Conservation (phyloP, 768 basidiomycete species). For the Neoboletus magnificus region DNA sequence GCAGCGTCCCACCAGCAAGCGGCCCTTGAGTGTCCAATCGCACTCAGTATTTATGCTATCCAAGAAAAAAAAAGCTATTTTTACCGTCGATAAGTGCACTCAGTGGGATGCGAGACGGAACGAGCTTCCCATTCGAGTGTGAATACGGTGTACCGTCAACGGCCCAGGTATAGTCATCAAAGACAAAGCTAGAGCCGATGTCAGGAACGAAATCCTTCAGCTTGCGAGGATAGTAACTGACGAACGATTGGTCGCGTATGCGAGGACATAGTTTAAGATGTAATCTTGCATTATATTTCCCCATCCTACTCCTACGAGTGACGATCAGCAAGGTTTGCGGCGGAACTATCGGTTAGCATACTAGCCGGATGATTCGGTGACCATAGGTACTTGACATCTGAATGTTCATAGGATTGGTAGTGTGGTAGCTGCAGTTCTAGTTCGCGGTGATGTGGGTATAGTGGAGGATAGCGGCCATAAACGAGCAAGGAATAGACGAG, state of each 20-base stretch:
- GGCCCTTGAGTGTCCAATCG: constrained; percentile 29
- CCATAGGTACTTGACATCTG: background rate
- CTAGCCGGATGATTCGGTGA: background rate
- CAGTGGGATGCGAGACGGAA: constrained; percentile 39
- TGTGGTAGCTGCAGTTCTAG: background rate
- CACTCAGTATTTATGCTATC: background rate
- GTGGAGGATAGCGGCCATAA: background rate
- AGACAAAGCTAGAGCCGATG: constrained; percentile 32
- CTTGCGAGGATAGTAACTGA: constrained; percentile 19
- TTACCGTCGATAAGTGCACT: constrained; percentile 35
- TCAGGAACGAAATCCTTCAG: background rate
- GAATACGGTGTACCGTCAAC: constrained; percentile 33
- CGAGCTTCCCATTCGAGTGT: constrained; percentile 31
- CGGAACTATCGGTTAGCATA: background rate
- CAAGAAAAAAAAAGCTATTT: background rate
- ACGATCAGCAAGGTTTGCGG: background rate
- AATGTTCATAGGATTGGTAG: background rate
- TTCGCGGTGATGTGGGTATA: background rate
- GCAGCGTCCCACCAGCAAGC: constrained; percentile 36
- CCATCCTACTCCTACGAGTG: constrained; percentile 32
- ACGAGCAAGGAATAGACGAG: background rate
- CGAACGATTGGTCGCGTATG: constrained; percentile 33
- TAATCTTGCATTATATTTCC: constrained; percentile 40
- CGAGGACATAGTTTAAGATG: constrained; percentile 33
- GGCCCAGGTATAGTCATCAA: constrained; percentile 42